Evolutionary conservation across 148 eudicot species (phyloP).

Genomic region (Vaccinium macrocarpon): DNA sequence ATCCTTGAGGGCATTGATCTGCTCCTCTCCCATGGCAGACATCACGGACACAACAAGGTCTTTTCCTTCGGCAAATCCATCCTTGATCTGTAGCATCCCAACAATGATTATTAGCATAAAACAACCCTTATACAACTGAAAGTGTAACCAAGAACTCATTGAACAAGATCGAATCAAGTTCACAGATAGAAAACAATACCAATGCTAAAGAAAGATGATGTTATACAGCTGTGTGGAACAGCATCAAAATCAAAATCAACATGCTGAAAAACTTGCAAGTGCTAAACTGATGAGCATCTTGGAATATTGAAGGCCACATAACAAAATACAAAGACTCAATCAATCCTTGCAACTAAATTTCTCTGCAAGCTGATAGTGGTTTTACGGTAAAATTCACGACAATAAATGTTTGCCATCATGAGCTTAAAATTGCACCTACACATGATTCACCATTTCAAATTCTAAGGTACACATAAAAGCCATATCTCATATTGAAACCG

Average conservation of each 20-base stretch:
- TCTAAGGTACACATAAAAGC: neutral
- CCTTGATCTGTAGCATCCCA: constrained; percentile 45
- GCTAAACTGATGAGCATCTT: neutral
- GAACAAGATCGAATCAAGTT: neutral
- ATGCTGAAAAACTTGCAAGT: neutral
- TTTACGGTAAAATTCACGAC: neutral
- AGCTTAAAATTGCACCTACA: neutral
- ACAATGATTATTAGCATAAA: neutral
- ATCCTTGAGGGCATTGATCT: constrained; percentile 72
- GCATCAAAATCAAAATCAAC: no score
- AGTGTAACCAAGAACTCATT: neutral
- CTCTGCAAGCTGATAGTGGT: neutral
- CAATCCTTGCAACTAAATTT: neutral
- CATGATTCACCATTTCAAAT: neutral
- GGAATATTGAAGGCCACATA: neutral
- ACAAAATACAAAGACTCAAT: neutral
- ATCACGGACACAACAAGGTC: constrained; percentile 62
- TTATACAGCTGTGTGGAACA: neutral
- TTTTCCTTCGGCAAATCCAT: constrained; percentile 61
- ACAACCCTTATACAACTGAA: neutral
- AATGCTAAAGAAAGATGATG: neutral
- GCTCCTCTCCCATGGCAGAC: constrained; percentile 52
- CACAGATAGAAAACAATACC: neutral
- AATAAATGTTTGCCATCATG: neutral
- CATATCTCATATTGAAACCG: neutral